Percentiles rank a stretch among this genome's conserved stretches.
These are phyloP conservation scores for Marasmius sp. DNA, from an alignment of 1,284 basidiomycete genomes.

Conservation along the genomic window DNA sequence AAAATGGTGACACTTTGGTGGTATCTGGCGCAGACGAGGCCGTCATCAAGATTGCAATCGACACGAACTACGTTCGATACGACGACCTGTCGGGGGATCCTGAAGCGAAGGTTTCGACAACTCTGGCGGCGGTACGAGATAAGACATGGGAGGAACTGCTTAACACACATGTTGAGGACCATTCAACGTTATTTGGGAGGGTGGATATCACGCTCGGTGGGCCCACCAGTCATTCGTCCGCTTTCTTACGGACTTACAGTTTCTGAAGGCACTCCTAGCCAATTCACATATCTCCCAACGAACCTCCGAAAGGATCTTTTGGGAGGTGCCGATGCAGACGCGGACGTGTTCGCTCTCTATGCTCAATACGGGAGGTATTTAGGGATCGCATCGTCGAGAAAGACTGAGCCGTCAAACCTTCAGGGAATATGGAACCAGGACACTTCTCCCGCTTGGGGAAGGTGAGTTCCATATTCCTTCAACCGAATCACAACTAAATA, in stretches of 20 bases:
- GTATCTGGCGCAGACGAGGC: slow-evolving; percentile 14
- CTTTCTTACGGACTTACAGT: neutral
- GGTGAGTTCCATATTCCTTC: slow-evolving; percentile 3
- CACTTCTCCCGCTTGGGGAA: slow-evolving; percentile 17
- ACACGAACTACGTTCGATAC: slow-evolving; percentile 16
- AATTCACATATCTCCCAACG: slow-evolving; percentile 12
- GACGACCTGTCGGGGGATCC: slow-evolving; percentile 14
- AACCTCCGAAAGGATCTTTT: slow-evolving; percentile 9
- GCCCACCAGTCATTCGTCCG: neutral
- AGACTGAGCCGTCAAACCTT: slow-evolving; percentile 13
- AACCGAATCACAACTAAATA: neutral
- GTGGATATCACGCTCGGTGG: slow-evolving; percentile 14
- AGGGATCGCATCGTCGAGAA: slow-evolving; percentile 14
- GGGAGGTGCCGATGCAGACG: slow-evolving; percentile 13
- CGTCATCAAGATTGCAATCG: slow-evolving; percentile 12
- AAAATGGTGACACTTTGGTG: neutral
- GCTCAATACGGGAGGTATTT: slow-evolving; percentile 15
- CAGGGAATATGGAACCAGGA: slow-evolving; percentile 21
- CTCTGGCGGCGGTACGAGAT: slow-evolving; percentile 6
- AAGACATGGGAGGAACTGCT: slow-evolving; percentile 12
- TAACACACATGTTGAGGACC: slow-evolving; percentile 12
- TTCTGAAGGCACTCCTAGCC: slow-evolving; percentile 8
- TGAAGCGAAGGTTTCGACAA: slow-evolving; percentile 3
- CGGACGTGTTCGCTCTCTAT: slow-evolving; percentile 14
- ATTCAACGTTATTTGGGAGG: slow-evolving; percentile 13